phyloP scores from a whole-genome alignment of 2,329 filamentous ascomycete species.

The Clarireedia homoeocarpa region DNA sequence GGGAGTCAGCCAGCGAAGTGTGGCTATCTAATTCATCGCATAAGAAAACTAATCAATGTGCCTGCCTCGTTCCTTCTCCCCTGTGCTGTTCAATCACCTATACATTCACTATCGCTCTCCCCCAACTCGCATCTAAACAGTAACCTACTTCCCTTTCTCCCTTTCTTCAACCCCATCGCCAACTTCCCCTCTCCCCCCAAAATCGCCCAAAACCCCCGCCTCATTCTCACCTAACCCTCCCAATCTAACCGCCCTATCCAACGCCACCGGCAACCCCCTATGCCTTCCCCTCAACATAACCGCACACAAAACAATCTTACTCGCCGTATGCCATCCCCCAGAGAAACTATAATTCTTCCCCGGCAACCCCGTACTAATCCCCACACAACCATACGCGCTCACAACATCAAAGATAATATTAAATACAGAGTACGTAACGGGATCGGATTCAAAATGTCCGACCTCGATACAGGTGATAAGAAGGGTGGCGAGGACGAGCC shows the following conservation, averaged over 20 bases:
- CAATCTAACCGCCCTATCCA: conserved; percentile 43
- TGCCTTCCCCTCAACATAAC: conserved; percentile 51
- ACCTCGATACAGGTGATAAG: conserved; percentile 54
- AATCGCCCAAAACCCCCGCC: too few relatives aligned
- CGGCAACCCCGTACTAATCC: conserved; percentile 49
- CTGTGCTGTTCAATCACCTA: too few relatives aligned
- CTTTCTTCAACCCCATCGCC: not conserved
- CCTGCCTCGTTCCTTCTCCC: too few relatives aligned
- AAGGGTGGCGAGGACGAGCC: conserved; percentile 52
- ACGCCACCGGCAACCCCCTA: conserved; percentile 46
- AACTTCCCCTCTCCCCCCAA: not conserved
- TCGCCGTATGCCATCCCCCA: conserved; percentile 45
- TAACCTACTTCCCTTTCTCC: not conserved
- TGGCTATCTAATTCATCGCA: too few relatives aligned
- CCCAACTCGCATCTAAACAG: too few relatives aligned
- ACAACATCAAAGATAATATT: conserved; percentile 53
- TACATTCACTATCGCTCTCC: too few relatives aligned
- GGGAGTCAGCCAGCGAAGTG: too few relatives aligned
- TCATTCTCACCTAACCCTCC: not conserved
- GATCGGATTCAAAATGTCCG: conserved; percentile 42
- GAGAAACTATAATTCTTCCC: conserved; percentile 46
- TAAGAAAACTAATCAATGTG: too few relatives aligned
- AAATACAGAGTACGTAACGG: conserved; percentile 47
- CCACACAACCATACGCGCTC: conserved; percentile 54
- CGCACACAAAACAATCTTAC: conserved; percentile 49